A percentile compares a stretch with the other conserved stretches of the same genome.
Evolutionary conservation across 148 eudicot genomes (phyloP).

Genomic region (Chenopodium album): DNA sequence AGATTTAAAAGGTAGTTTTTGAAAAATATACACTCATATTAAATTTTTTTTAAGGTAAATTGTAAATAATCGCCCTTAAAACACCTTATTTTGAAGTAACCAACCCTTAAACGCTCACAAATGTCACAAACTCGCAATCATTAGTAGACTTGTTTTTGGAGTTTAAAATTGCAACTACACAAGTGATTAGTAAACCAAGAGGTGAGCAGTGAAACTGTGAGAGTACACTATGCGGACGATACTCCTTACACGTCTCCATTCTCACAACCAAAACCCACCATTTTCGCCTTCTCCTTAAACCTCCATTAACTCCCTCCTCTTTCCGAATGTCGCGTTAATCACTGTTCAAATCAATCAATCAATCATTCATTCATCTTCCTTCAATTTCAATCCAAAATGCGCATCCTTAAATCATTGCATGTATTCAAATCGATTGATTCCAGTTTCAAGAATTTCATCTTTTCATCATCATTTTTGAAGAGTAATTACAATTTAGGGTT

Average conservation of each 20-base stretch:
- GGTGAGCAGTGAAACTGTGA: too few relatives aligned
- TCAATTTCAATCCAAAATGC: slow-evolving; percentile 36
- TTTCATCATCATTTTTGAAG: slow-evolving; percentile 16
- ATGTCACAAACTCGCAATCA: too few relatives aligned
- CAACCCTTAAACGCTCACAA: too few relatives aligned
- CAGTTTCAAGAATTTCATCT: slow-evolving; percentile 1
- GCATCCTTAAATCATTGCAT: slow-evolving; percentile 38
- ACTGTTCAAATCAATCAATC: background rate
- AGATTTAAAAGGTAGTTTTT: too few relatives aligned
- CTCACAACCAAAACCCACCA: slow-evolving; percentile 21
- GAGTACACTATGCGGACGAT: slow-evolving; percentile 36
- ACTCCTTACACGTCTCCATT: slow-evolving; percentile 38
- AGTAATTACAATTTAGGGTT: slow-evolving; percentile 21
- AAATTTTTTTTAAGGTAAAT: too few relatives aligned
- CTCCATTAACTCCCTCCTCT: background rate
- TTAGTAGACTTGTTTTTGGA: too few relatives aligned
- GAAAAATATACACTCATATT: too few relatives aligned
- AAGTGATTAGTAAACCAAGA: too few relatives aligned
- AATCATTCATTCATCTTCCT: background rate
- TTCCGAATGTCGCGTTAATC: background rate
- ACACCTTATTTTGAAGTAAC: too few relatives aligned
- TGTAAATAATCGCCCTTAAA: too few relatives aligned
- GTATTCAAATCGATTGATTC: slow-evolving; percentile 25
- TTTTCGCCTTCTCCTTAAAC: slow-evolving; percentile 17
- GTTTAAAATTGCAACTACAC: too few relatives aligned